These are phyloP conservation scores for Vaccinium corymbosum DNA, from an alignment of 148 eudicot genomes.

Conservation along the genomic window DNA sequence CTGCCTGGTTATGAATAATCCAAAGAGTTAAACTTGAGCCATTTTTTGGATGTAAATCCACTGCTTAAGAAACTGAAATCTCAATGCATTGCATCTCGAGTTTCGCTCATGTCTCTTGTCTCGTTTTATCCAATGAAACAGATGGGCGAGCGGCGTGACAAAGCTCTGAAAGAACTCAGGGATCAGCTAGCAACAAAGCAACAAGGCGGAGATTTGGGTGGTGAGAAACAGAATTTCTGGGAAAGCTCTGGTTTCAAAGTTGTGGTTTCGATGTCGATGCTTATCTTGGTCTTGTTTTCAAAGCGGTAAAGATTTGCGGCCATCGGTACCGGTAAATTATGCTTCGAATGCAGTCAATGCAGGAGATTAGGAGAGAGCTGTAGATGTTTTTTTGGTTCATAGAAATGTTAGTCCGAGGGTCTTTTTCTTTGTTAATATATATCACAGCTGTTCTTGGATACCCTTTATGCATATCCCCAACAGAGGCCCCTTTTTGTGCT, in stretches of 20 bases:
- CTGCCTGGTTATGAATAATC: neutral
- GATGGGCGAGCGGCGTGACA: conserved; percentile 85
- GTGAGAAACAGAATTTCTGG: conserved; percentile 65
- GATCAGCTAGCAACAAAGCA: conserved; percentile 63
- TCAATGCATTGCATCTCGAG: neutral
- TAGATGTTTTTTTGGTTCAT: conserved; percentile 9
- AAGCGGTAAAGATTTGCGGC: conserved; percentile 47
- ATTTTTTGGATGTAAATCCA: neutral
- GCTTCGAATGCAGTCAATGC: neutral
- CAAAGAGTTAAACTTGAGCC: neutral
- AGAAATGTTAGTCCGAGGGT: neutral
- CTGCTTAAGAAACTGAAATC: neutral
- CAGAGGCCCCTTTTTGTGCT: too few species aligned
- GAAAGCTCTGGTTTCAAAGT: conserved; percentile 70
- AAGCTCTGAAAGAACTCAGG: conserved; percentile 72
- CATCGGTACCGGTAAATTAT: neutral
- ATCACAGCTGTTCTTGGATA: conserved; percentile 5
- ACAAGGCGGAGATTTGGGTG: conserved; percentile 20
- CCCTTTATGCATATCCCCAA: neutral
- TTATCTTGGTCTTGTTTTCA: conserved; percentile 69
- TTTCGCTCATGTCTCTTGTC: neutral
- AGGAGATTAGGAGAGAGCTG: neutral
- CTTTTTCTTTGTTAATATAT: neutral
- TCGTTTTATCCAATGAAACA: conserved; percentile 15
- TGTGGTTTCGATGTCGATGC: conserved; percentile 79